Conservation (phyloP, 805 yeast species). For the Metschnikowia koreensis region DNA sequence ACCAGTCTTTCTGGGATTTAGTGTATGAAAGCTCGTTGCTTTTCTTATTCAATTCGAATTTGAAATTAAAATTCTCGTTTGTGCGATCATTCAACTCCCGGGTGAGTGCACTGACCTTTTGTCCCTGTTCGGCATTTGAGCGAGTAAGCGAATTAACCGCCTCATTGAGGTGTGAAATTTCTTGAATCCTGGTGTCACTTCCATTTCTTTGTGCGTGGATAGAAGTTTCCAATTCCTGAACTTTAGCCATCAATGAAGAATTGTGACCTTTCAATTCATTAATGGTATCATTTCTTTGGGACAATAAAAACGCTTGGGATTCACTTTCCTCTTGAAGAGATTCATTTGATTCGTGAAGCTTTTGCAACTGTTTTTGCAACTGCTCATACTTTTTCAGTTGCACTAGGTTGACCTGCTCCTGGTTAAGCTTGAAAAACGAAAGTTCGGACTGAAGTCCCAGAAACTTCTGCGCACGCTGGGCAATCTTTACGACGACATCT, state of each 20-base stretch:
- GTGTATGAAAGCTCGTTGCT: conserved; percentile 34
- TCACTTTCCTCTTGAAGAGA: conserved; percentile 20
- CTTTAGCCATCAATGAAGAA: conserved; percentile 14
- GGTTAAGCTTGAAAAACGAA: conserved; percentile 33
- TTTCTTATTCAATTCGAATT: conserved; percentile 34
- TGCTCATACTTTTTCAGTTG: conserved; percentile 24
- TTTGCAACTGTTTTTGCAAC: conserved; percentile 21
- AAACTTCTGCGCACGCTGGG: conserved; percentile 26
- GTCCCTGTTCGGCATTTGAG: conserved; percentile 37
- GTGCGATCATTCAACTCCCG: conserved; percentile 37
- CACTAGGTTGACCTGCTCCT: conserved; percentile 31
- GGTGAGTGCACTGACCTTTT: conserved; percentile 33
- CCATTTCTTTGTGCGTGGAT: conserved; percentile 10
- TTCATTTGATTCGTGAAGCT: conserved; percentile 23
- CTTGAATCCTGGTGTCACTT: conserved; percentile 19
- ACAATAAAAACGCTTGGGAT: conserved; percentile 4
- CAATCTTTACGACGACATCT: conserved; percentile 21
- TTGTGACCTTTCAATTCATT: conserved; percentile 18
- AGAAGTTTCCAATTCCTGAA: conserved; percentile 18
- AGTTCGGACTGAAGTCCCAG: conserved; percentile 31
- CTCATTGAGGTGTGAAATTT: conserved; percentile 28
- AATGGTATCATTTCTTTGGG: conserved; percentile 15
- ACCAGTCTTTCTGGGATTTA: conserved; percentile 40
- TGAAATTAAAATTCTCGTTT: conserved; percentile 35
- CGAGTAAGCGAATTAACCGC: conserved; percentile 28